Evolutionary conservation across 78 protist genomes (phyloP).

Genomic region (Cavenderia fasciculata): DNA sequence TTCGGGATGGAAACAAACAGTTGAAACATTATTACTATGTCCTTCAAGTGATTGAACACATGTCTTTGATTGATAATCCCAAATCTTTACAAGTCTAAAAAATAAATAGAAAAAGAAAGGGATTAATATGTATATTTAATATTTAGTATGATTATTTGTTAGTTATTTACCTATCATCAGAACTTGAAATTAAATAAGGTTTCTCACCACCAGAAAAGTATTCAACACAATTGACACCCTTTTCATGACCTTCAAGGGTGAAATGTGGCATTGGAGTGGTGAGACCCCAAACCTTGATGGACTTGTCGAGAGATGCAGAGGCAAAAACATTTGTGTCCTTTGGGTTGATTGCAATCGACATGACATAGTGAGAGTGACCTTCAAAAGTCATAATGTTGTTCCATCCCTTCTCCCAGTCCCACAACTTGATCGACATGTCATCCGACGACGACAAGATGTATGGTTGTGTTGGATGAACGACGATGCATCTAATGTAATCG

Average conservation of each 20-base stretch:
- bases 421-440: conserved; percentile 96
- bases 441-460: conserved; percentile 95
- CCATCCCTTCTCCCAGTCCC: conserved; percentile 99
- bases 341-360: conserved; percentile 97
- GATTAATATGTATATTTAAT: no score
- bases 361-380: conserved; percentile 99
- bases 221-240: conserved; percentile 98
- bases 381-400: conserved; percentile 87
- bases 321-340: conserved; percentile 98
- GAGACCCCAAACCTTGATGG: conserved; percentile 97
- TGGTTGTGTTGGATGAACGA: conserved; percentile 98
- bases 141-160: no score
- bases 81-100: conserved; percentile 85
- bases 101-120: not conserved
- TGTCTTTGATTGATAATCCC: conserved; percentile 98
- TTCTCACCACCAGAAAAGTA: conserved; percentile 96
- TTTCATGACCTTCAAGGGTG: conserved; percentile 98
- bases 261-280: conserved; percentile 90
- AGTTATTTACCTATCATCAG: conserved; percentile 93
- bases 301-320: conserved; percentile 97
- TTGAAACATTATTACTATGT: conserved; percentile 94
- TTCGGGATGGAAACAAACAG: conserved; percentile 96
- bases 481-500: conserved; percentile 97
- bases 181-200: conserved; percentile 98
- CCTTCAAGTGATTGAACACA: conserved; percentile 96